Base-by-base conservation (phyloP, 768 basidiomycete species). In the Porpolomopsis calyptriformis region DNA sequence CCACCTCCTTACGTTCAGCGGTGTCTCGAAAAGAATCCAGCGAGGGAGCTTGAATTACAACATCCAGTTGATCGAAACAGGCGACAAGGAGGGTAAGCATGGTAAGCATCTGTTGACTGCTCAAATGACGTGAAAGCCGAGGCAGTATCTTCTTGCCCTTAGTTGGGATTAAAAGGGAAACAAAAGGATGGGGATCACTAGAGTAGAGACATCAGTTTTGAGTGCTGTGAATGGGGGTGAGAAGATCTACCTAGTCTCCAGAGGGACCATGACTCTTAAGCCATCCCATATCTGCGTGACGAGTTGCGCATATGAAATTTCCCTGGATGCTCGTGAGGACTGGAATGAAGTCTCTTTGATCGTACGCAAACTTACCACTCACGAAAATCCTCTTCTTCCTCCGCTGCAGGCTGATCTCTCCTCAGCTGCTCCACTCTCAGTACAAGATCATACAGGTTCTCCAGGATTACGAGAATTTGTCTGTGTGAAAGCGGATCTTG, bases 121-220 rank as follows among this genome's bases (percentile, higher is more conserved):
- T 75, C 14, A 98, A 74, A 54, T 91, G 85, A 16, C 93, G 82
- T 8, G 89, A 81, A 11, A 92, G 76, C 37, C 96, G 82, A 3
- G 91, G 86, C 10, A 99, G 71, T 20, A 99, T 74, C 50, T 82
- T 82, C 69, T 97, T 98, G 47, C 96, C 96, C 64, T 99, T 99
- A 54, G 77, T 76, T 3, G 88, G 82, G 16, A 73, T 75, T 40
- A 99, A 74, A 26, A 99, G 72, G 2, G 93, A 91, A 53, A 99
- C 81, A 67, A 99, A 97, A 2, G 96, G 96, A 66, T 99, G 96
- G 2, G 94, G 94, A 51, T 85, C 74, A 60, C 93, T 93, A 53
- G 1, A 40, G 40, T 19, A 29, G 37, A 38, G 38, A 4, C 14
- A 46, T 40, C 14, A 40, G 4, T 33, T 23, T 45, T 41, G 14